Base-by-base conservation (phyloP, 176 grass and related monocot genomes). In the Musa troglodytarum region DNA sequence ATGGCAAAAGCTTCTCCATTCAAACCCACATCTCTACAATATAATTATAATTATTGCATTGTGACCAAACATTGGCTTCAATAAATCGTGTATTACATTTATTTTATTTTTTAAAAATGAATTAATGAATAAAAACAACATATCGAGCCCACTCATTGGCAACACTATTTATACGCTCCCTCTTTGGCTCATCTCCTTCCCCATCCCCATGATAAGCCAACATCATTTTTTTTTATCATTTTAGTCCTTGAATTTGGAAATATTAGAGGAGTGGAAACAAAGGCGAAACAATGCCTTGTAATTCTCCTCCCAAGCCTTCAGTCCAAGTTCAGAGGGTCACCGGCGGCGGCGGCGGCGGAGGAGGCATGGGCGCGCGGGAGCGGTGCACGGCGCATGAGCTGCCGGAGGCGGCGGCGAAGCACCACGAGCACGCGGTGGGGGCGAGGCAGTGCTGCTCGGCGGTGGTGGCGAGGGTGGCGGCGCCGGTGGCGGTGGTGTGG, bases 311-410 rank as follows among this genome's bases (percentile, higher is more conserved):
- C 17, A 20, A 61, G 13, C 57, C 57, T 61, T 61, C 57, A 15
- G 17, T 7, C 57, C 57, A 61, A 43, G 34, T 43, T 19, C 57
- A n/a, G 17, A 61, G 17, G 16, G 57, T 7, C 19, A 9, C 57
- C 2, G 84, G 13, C 65, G 24, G 65, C 17, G 62, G 1, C 9
- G 49, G 54, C 17, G 63, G 81, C 81, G 66, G 22, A 22, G 22
- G 22, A 22, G 22, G 20, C 81, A 16, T 62, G 63, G 74, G 53
- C 16, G 34, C 8, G 53, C 68, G 11, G 22, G 62, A 51, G 26
- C 52, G 34, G 22, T 24, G 63, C 63, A 23, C 10, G 22, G 23
- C 2, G 11, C 22, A 65, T 11, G 63, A 10, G 2, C 20, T 65
- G 21, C 63, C 63, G 2, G 63, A n/a, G 63, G 63, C 63, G 22